Evolutionary conservation across 768 basidiomycete genomes (phyloP).

Genomic region (Suillus decipiens): DNA sequence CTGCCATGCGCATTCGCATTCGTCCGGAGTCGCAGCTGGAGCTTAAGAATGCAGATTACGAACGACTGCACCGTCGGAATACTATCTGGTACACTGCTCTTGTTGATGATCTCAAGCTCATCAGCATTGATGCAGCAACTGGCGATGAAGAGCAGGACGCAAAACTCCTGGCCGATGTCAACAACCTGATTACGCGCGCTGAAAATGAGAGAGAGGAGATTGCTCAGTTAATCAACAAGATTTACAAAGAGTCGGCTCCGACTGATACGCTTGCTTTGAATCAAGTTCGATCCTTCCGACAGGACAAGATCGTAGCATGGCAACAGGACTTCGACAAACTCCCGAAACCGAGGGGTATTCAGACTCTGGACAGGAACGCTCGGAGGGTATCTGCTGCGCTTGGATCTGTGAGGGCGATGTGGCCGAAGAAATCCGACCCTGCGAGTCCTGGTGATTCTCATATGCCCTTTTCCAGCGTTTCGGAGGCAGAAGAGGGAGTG

Average conservation of each 20-base stretch:
- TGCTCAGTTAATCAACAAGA: conserved; percentile 65
- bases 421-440: conserved; percentile 64
- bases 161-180: conserved; percentile 61
- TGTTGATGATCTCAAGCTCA: conserved; percentile 73
- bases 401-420: conserved; percentile 69
- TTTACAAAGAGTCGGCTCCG: conserved; percentile 79
- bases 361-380: conserved; percentile 48
- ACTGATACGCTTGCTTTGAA: conserved; percentile 89
- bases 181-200: conserved; percentile 67
- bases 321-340: conserved; percentile 90
- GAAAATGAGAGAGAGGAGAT: conserved; percentile 78
- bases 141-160: conserved; percentile 75
- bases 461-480: conserved; percentile 64
- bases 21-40: conserved; percentile 86
- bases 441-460: conserved; percentile 52
- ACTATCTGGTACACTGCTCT: conserved; percentile 72
- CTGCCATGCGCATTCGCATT: conserved; percentile 83
- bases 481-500: conserved; percentile 70
- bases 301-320: conserved; percentile 96
- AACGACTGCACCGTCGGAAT: conserved; percentile 71
- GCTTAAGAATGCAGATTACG: conserved; percentile 91
- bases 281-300: conserved; percentile 79
- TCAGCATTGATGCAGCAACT: conserved; percentile 76
- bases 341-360: conserved; percentile 64
- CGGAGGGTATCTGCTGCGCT: conserved; percentile 61